Conservation (phyloP, 306 rosid genomes). For the Cucurbita maxima region DNA sequence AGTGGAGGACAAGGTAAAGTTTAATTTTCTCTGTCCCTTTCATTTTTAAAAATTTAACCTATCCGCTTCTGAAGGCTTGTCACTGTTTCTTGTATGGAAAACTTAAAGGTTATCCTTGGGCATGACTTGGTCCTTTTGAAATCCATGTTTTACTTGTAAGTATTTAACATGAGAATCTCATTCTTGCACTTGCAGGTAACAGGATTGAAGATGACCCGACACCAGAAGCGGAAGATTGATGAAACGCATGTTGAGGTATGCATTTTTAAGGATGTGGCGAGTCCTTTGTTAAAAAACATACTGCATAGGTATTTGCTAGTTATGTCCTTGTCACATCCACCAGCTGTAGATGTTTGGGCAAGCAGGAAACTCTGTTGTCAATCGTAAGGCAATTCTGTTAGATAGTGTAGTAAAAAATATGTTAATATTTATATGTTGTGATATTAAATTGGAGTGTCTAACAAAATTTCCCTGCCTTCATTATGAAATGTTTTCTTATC, state of each 20-base stretch:
- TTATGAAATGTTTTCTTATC: neutral
- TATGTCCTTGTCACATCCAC: neutral
- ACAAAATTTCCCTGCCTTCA: neutral
- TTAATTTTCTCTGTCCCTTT: neutral
- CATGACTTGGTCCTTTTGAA: neutral
- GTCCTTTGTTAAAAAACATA: neutral
- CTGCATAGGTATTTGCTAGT: neutral
- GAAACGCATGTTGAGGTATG: constrained; percentile 98
- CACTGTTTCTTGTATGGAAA: neutral
- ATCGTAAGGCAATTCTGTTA: neutral
- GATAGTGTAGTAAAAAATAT: neutral
- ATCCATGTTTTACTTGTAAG: neutral
- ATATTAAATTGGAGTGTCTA: neutral
- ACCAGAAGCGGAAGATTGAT: constrained; percentile 94
- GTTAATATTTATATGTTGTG: neutral
- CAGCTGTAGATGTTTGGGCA: neutral
- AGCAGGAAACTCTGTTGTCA: neutral
- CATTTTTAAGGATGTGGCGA: neutral
- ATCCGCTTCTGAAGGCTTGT: neutral
- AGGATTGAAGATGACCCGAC: constrained; percentile 97
- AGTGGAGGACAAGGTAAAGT: constrained; percentile 87
- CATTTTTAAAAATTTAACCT: neutral
- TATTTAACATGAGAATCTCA: neutral
- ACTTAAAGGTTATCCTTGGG: neutral
- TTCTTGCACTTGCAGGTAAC: constrained; percentile 46